Percentiles rank a stretch among this genome's conserved stretches.
phyloP scores from a whole-genome alignment of 768 basidiomycete genomes.

The Lenzites betulinus region DNA sequence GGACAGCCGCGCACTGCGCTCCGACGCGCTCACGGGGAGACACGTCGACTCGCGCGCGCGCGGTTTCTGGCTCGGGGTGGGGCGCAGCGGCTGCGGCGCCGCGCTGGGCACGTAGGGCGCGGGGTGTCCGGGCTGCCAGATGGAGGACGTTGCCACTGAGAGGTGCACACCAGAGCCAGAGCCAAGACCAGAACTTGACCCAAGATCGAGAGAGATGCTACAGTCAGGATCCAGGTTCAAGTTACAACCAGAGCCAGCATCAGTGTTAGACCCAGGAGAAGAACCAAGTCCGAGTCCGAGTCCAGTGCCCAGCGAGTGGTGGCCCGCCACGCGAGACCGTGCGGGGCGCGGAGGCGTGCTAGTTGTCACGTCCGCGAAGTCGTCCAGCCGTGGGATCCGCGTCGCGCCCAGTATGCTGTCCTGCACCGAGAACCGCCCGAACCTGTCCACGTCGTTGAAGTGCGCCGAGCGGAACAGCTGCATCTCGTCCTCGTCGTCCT shows the following conservation, averaged over 20 bases:
- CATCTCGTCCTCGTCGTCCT: neutral
- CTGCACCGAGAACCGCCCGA: conserved; percentile 14
- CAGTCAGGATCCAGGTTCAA: neutral
- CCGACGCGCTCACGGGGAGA: conserved; percentile 3
- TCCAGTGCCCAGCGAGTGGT: neutral
- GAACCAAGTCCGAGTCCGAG: neutral
- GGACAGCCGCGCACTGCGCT: conserved; percentile 7
- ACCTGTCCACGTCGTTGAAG: neutral
- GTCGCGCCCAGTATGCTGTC: conserved; percentile 3
- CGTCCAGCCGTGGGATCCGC: neutral
- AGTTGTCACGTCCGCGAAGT: neutral
- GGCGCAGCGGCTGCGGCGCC: neutral
- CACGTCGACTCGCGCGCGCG: neutral
- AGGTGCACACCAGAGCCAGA: neutral
- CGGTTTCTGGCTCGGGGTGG: neutral
- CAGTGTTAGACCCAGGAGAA: neutral
- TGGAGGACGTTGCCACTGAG: too few species aligned
- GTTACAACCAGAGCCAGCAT: neutral
- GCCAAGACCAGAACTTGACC: neutral
- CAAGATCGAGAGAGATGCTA: too few species aligned
- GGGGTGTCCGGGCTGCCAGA: too few species aligned
- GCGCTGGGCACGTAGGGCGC: too few species aligned
- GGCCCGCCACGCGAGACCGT: neutral
- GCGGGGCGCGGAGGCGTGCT: conserved; percentile 6
- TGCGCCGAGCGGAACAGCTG: neutral